phyloP scores from a whole-genome alignment of 768 basidiomycete species.

The Myochromella boudieri region DNA sequence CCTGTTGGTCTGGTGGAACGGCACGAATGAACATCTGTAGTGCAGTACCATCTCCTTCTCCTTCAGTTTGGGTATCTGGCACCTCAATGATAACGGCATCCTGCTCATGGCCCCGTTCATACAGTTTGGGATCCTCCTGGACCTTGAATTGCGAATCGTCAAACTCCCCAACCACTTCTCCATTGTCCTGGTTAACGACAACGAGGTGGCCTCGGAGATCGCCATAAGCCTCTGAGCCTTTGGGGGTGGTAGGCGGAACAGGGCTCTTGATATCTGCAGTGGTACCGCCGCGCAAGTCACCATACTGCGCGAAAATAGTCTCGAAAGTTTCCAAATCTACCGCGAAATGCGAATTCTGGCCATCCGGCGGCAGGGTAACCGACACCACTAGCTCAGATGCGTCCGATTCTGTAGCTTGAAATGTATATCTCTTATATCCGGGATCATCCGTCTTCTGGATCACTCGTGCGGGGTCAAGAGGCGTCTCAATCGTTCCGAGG shows the following conservation, averaged over 20 bases:
- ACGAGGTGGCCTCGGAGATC: conserved; percentile 61
- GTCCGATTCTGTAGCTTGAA: conserved; percentile 37
- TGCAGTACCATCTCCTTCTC: conserved; percentile 38
- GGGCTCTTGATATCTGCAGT: too few relatives aligned
- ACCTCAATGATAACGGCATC: conserved; percentile 77
- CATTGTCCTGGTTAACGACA: conserved; percentile 69
- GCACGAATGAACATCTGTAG: conserved; percentile 58
- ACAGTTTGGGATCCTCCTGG: conserved; percentile 57
- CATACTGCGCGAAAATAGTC: conserved; percentile 66
- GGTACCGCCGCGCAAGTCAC: conserved; percentile 43
- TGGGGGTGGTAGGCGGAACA: neutral
- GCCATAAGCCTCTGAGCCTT: conserved; percentile 16
- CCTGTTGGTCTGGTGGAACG: conserved; percentile 65
- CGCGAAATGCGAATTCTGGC: conserved; percentile 32
- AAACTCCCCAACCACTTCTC: conserved; percentile 70
- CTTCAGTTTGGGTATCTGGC: conserved; percentile 41
- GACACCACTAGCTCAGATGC: conserved; percentile 37
- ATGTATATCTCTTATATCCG: conserved; percentile 42
- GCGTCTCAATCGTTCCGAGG: conserved; percentile 53
- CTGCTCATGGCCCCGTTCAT: conserved; percentile 47
- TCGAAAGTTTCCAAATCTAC: conserved; percentile 69
- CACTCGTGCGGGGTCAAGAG: conserved; percentile 55
- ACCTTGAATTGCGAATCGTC: conserved; percentile 52
- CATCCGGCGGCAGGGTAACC: conserved; percentile 24
- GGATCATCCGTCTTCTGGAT: conserved; percentile 39